A percentile compares a stretch with the other conserved stretches of the same genome.
These are phyloP conservation scores for Pythium sukuiense DNA, from an alignment of 352 stramenopile genomes.

Conservation along the genomic window DNA sequence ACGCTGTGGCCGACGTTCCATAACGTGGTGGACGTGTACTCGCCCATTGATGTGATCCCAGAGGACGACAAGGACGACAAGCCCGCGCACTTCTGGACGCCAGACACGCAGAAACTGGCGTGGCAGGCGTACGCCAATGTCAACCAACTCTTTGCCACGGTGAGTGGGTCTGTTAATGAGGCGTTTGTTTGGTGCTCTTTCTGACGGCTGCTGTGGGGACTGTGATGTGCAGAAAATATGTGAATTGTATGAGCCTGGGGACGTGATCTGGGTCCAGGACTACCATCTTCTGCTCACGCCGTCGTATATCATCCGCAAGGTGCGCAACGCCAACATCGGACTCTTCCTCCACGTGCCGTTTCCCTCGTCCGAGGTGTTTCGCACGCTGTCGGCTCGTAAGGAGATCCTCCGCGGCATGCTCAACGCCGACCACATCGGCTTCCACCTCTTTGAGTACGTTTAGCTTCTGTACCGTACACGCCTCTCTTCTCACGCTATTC, in stretches of 20 bases:
- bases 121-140: conserved; percentile 95
- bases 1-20: conserved; percentile 97
- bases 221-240: conserved; percentile 48
- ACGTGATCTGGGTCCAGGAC: conserved; percentile 97
- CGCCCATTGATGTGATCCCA: conserved; percentile 64
- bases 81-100: conserved; percentile 59
- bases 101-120: conserved; percentile 59
- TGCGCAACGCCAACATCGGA: conserved; percentile 91
- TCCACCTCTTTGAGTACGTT: conserved; percentile 92
- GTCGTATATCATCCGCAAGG: conserved; percentile 91
- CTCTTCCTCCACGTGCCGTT: conserved; percentile 99
- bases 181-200: background rate
- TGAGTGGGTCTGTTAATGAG: conserved; percentile 47
- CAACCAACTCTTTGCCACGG: conserved; percentile 91
- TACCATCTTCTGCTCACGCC: conserved; percentile 98
- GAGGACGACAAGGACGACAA: conserved; percentile 29
- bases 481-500: background rate
- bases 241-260: conserved; percentile 73
- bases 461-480: too few relatives aligned
- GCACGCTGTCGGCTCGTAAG: conserved; percentile 93
- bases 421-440: conserved; percentile 91
- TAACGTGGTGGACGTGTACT: conserved; percentile 93
- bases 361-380: conserved; percentile 97
- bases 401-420: conserved; percentile 90
- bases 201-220: background rate